Percentiles rank a stretch among this genome's conserved stretches.
Conservation (phyloP, 805 yeast genomes). For the Metschnikowia drakensbergensis region DNA sequence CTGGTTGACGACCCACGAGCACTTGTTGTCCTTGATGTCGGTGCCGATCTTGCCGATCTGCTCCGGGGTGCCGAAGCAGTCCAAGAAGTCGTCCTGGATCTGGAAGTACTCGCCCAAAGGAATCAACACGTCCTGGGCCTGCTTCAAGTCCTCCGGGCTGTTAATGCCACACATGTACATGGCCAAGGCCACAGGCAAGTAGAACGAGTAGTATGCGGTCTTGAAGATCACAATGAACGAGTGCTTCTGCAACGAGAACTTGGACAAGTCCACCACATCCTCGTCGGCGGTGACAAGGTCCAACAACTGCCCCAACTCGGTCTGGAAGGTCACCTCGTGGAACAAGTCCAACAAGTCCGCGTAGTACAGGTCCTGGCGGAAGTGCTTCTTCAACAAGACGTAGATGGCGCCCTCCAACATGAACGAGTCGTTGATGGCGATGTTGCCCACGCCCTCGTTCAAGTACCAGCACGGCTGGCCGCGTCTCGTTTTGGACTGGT, state of each 20-base stretch:
- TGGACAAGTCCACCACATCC: conserved; percentile 82
- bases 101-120: conserved; percentile 99
- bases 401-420: conserved; percentile 96
- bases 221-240: conserved; percentile 93
- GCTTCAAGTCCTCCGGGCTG: conserved; percentile 71
- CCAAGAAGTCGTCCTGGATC: conserved; percentile 95
- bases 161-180: conserved; percentile 86
- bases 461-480: conserved; percentile 99
- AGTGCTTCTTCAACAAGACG: conserved; percentile 81
- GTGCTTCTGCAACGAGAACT: conserved; percentile 85
- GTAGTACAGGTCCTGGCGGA: conserved; percentile 76
- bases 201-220: conserved; percentile 96
- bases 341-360: conserved; percentile 87
- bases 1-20: conserved; percentile 95
- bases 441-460: conserved; percentile 72
- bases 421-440: conserved; percentile 96
- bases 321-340: conserved; percentile 96
- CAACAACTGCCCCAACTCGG: conserved; percentile 93
- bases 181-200: conserved; percentile 94
- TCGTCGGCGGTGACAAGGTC: conserved; percentile 98
- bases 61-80: conserved; percentile 95
- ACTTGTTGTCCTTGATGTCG: conserved; percentile 96
- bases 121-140: conserved; percentile 80
- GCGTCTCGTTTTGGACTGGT: conserved; percentile 90
- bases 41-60: conserved; percentile 98